A percentile compares a stretch with the other conserved stretches of the same genome.
Conservation (phyloP, 306 rosid genomes). For the Datisca glomerata region DNA sequence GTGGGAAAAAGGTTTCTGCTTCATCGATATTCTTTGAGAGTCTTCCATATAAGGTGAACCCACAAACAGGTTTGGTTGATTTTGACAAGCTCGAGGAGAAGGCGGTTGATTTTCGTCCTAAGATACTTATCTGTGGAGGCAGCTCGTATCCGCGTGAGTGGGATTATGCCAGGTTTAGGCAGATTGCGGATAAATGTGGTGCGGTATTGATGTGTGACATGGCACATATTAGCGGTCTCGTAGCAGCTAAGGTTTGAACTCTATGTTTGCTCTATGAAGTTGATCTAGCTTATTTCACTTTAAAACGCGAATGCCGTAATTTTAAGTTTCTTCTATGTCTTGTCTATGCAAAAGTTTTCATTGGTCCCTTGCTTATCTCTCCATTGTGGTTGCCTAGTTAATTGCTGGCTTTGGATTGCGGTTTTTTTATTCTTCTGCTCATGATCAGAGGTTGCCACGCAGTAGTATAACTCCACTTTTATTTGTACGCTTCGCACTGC, state of each 20-base stretch:
- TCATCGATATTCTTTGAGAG: slow-evolving; percentile 69
- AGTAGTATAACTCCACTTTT: no score
- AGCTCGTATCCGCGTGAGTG: slow-evolving; percentile 82
- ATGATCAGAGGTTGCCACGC: no score
- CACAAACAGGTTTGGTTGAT: slow-evolving; percentile 53
- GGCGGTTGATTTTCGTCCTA: slow-evolving; percentile 68
- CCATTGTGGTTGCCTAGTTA: not conserved
- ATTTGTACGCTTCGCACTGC: no score
- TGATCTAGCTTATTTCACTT: not conserved
- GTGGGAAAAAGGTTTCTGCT: slow-evolving; percentile 69
- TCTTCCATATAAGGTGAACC: slow-evolving; percentile 67
- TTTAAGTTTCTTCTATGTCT: no score
- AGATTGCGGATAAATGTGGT: slow-evolving; percentile 72
- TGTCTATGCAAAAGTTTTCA: no score
- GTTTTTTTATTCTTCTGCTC: not conserved
- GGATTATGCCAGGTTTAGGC: slow-evolving; percentile 64
- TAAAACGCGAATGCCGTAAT: no score
- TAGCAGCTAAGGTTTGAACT: slow-evolving; percentile 59
- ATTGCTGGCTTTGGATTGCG: not conserved
- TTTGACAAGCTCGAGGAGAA: slow-evolving; percentile 81
- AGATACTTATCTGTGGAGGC: slow-evolving; percentile 79
- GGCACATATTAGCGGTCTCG: slow-evolving; percentile 91
- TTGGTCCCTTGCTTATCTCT: not conserved
- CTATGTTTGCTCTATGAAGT: not conserved
- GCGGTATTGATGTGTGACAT: slow-evolving; percentile 80